These are phyloP conservation scores for Pleurotus pulmonarius DNA, from an alignment of 768 basidiomycete species.

Conservation along the genomic window DNA sequence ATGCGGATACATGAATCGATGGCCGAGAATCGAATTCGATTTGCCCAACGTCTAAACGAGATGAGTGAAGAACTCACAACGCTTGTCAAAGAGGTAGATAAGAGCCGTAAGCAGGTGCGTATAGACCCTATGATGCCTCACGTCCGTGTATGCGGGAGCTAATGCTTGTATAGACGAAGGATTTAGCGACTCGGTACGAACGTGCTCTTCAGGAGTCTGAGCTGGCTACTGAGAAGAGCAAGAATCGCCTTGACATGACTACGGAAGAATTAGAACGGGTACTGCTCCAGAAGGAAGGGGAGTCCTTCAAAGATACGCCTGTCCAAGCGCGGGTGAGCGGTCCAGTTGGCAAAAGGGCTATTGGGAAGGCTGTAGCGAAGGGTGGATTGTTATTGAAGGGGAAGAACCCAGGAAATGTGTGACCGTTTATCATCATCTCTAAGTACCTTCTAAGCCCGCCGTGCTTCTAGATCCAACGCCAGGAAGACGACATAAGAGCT, in stretches of 20 bases:
- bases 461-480: conserved; percentile 67
- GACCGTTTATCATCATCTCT: no score
- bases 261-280: conserved; percentile 95
- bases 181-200: conserved; percentile 85
- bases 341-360: conserved; percentile 70
- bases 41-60: conserved; percentile 84
- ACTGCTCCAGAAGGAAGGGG: conserved; percentile 92
- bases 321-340: conserved; percentile 58
- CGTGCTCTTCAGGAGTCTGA: conserved; percentile 87
- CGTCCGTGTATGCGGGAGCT: neutral
- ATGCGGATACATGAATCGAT: conserved; percentile 87
- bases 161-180: conserved; percentile 66
- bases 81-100: conserved; percentile 89
- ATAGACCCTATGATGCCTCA: neutral
- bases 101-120: conserved; percentile 81
- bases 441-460: no score
- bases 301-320: conserved; percentile 79
- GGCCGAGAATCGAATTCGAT: conserved; percentile 85
- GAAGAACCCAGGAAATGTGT: conserved; percentile 85
- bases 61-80: conserved; percentile 94
- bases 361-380: conserved; percentile 90
- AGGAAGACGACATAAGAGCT: conserved; percentile 90
- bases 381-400: conserved; percentile 88
- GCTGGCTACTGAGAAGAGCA: conserved; percentile 81
- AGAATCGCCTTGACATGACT: conserved; percentile 78